Evolutionary conservation across 768 basidiomycete species (phyloP).

Genomic region (Polyporus arcularius): DNA sequence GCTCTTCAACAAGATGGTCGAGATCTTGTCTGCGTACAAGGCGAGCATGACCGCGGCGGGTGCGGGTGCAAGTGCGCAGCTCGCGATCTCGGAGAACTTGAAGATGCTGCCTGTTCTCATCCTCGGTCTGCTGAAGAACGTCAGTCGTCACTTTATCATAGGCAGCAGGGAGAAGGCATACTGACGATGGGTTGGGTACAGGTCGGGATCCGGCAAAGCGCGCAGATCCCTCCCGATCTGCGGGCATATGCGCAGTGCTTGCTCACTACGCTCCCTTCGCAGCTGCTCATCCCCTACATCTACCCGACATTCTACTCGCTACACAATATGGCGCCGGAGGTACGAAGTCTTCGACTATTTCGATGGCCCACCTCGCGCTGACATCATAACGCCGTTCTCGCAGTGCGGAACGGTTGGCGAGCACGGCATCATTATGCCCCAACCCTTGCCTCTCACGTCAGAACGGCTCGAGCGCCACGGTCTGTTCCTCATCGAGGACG

Average conservation of each 20-base stretch:
- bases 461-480: slow-evolving; percentile 95
- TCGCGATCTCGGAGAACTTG: slow-evolving; percentile 91
- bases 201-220: slow-evolving; percentile 94
- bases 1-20: slow-evolving; percentile 55
- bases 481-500: slow-evolving; percentile 95
- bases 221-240: slow-evolving; percentile 95
- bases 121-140: slow-evolving; percentile 93
- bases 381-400: background rate
- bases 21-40: slow-evolving; percentile 67
- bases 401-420: slow-evolving; percentile 93
- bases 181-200: slow-evolving; percentile 31
- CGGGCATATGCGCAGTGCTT: slow-evolving; percentile 93
- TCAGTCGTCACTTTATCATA: slow-evolving; percentile 36
- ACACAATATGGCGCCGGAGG: slow-evolving; percentile 95
- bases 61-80: slow-evolving; percentile 89
- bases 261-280: slow-evolving; percentile 87
- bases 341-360: slow-evolving; percentile 32
- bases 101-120: slow-evolving; percentile 91
- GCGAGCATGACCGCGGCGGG: slow-evolving; percentile 94
- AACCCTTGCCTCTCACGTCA: slow-evolving; percentile 87
- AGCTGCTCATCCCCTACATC: slow-evolving; percentile 89
- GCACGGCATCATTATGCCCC: slow-evolving; percentile 84
- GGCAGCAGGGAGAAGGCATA: background rate
- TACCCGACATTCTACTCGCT: slow-evolving; percentile 95
- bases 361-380: slow-evolving; percentile 3